Evolutionary conservation across 257 asterid genomes (phyloP).

Genomic region (Ophiorrhiza pumila): DNA sequence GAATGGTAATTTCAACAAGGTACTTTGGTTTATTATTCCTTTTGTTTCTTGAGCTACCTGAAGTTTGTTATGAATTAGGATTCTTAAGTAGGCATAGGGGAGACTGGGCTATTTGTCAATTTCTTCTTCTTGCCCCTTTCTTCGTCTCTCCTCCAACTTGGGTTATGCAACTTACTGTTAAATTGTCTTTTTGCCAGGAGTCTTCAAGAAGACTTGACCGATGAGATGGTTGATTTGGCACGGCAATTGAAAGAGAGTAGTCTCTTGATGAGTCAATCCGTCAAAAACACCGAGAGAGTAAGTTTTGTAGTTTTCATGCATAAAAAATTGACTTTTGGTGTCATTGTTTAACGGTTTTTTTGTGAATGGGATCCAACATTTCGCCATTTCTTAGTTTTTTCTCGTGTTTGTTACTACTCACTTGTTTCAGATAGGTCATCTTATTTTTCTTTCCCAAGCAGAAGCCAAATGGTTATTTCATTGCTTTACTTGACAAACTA

Average conservation of each 20-base stretch:
- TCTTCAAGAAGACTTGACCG: conserved; percentile 87
- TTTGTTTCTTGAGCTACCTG: neutral
- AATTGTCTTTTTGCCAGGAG: conserved; percentile 44
- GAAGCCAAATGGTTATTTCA: neutral
- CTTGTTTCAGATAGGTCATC: neutral
- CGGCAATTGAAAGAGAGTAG: conserved; percentile 88
- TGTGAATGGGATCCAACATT: neutral
- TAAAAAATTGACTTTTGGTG: neutral
- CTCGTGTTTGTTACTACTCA: neutral
- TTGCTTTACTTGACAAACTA: neutral
- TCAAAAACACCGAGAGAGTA: conserved; percentile 79
- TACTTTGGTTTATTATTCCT: neutral
- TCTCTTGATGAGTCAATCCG: conserved; percentile 77
- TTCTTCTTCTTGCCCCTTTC: neutral
- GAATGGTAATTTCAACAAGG: neutral
- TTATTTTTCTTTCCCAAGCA: neutral
- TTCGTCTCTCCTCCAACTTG: neutral
- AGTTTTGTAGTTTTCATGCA: conserved; percentile 21
- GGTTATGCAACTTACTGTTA: neutral
- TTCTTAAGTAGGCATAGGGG: neutral
- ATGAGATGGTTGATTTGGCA: conserved; percentile 90
- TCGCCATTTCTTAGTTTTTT: no score
- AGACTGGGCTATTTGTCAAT: neutral
- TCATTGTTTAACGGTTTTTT: neutral
- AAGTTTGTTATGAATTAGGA: neutral